Evolutionary conservation across 257 asterid genomes (phyloP).

Genomic region (Galeopsis tetrahit): DNA sequence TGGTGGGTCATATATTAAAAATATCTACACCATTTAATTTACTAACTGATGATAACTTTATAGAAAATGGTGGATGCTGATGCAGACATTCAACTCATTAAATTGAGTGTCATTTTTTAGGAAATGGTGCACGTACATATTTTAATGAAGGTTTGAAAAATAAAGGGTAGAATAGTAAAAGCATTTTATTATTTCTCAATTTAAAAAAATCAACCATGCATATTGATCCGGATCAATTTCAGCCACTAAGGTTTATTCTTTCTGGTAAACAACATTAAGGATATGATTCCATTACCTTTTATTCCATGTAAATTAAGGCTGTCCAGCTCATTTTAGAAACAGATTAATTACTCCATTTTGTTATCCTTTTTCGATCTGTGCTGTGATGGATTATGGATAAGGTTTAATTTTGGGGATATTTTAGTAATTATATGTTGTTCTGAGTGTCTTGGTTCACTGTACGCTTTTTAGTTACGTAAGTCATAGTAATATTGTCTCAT

Average conservation of each 20-base stretch:
- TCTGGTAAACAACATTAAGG: background rate
- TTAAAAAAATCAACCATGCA: background rate
- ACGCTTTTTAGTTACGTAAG: background rate
- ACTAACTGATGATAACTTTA: no score
- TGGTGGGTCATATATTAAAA: no score
- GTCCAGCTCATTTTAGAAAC: conserved; percentile 6
- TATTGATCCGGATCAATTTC: background rate
- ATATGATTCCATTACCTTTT: conserved; percentile 27
- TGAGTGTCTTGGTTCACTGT: conserved; percentile 4
- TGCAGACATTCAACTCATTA: no score
- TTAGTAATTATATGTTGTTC: conserved; percentile 11
- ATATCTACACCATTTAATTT: no score
- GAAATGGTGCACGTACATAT: no score
- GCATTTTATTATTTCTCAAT: background rate
- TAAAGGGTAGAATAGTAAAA: no score
- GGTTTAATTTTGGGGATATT: conserved; percentile 1
- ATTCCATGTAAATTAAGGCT: background rate
- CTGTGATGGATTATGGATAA: conserved; percentile 35
- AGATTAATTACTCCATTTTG: background rate
- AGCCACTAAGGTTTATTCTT: background rate
- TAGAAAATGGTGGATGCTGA: no score
- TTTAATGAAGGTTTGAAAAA: no score
- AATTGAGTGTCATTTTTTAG: no score
- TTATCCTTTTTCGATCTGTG: background rate
- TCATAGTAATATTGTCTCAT: background rate